Evolutionary conservation across 257 asterid species (phyloP), one percentile per base, ranked within the genome.

Genomic region (Jasminum sambac): DNA sequence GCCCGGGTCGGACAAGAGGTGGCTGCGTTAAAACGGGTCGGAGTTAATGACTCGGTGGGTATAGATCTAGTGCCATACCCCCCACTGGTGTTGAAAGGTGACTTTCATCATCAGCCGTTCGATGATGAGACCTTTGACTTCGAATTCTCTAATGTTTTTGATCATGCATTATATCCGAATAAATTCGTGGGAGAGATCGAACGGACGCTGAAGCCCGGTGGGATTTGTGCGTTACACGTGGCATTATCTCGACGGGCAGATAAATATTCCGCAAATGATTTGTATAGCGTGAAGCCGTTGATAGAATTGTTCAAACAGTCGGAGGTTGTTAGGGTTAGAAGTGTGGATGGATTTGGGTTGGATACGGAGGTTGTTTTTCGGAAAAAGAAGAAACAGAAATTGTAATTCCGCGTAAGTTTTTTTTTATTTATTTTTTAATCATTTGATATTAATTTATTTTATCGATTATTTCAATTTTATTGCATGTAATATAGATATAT

Each of bases 1-100:
- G 99, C 97, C 0, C 86, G 99, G 61, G 88, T 91, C 80, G 99
- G 99, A 23, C 99, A 94, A 73, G 99, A 94, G 55, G 99, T 94
- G 24, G 97, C 88, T 5, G 98, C 99, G 0, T 46, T 94, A 25
- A 76, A 76, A 43, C 87, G 83, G 81, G 83, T 94, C 67, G 96
- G 97, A 6, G 95, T 94, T 0, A 41, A 66, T 0, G 79, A 94
- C 16, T 86, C 99, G 2, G 72, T 94, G 0, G 99, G 99, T 66
- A 85, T 94, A 23, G 97, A 94, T 75, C 87, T 94, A 55, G 99
- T 87, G 38, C 99, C 97, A 6, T 77, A 74, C 17, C 97, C 99
- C 23, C 99, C 99, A 41, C 81, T 94, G 3, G 99, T 94, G 4
- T n/a, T 94, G 10, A 82, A 82, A 50, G 99, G 99, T 0, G 99